Evolutionary conservation across 1,284 basidiomycete genomes (phyloP).

Genomic region (Wallemia ichthyophaga): DNA sequence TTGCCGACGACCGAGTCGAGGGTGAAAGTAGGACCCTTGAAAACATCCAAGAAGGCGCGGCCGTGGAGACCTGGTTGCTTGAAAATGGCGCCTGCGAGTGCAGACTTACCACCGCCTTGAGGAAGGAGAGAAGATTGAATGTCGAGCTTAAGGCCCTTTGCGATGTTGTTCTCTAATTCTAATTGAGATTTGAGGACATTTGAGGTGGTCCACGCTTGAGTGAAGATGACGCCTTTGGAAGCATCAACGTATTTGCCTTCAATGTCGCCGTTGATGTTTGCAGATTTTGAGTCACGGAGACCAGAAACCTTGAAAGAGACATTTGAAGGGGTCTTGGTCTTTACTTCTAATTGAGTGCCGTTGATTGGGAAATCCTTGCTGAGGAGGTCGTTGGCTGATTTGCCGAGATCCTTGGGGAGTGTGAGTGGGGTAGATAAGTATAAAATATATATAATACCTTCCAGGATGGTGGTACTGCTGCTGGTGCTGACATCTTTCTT

Average conservation of each 20-base stretch:
- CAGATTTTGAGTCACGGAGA: constrained; percentile 36
- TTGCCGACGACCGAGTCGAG: constrained; percentile 83
- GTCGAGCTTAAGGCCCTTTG: constrained; percentile 91
- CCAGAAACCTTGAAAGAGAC: constrained; percentile 70
- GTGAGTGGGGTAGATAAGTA: no score
- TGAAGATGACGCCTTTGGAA: constrained; percentile 66
- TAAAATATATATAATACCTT: neutral
- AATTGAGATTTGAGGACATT: constrained; percentile 66
- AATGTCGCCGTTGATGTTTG: constrained; percentile 47
- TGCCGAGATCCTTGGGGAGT: constrained; percentile 23
- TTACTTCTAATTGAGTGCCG: constrained; percentile 54
- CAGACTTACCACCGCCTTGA: constrained; percentile 36
- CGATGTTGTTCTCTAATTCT: constrained; percentile 92
- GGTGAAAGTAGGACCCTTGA: constrained; percentile 95
- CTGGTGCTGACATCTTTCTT: neutral
- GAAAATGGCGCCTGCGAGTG: constrained; percentile 54
- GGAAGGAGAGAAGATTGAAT: constrained; percentile 57
- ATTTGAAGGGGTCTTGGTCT: constrained; percentile 73
- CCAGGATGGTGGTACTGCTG: neutral
- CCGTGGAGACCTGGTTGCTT: constrained; percentile 91
- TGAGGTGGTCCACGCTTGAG: constrained; percentile 77
- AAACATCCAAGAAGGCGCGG: constrained; percentile 66
- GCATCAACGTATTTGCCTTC: constrained; percentile 72
- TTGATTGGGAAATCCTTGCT: constrained; percentile 74
- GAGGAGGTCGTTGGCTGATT: constrained; percentile 84